A percentile compares a stretch with the other conserved stretches of the same genome.
These are phyloP conservation scores for Colletotrichum musicola DNA, from an alignment of 2,329 filamentous ascomycete species.

Conservation along the genomic window DNA sequence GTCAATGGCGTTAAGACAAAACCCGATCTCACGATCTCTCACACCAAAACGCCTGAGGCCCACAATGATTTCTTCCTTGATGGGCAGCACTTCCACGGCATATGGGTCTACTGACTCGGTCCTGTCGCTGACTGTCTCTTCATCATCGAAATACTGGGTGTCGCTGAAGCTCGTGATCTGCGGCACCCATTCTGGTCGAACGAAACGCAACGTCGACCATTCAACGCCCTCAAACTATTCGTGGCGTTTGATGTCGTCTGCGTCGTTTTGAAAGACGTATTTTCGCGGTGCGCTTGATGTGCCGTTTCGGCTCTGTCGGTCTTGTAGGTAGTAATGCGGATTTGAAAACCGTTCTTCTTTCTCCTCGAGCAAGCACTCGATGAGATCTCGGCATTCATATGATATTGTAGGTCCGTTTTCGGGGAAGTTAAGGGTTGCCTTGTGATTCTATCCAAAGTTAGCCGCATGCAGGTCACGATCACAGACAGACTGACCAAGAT, in stretches of 20 bases:
- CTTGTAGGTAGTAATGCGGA: slow-evolving; percentile 32
- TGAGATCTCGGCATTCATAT: slow-evolving; percentile 80
- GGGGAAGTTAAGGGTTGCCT: slow-evolving; percentile 78
- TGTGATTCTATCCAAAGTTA: slow-evolving; percentile 69
- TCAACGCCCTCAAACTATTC: slow-evolving; percentile 84
- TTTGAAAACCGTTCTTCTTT: slow-evolving; percentile 83
- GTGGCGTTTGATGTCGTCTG: slow-evolving; percentile 89
- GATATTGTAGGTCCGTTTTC: slow-evolving; percentile 71
- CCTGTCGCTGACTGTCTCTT: slow-evolving; percentile 77
- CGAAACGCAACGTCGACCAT: slow-evolving; percentile 81
- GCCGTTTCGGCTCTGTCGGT: slow-evolving; percentile 35
- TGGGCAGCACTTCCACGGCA: not conserved
- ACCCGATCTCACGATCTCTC: not conserved
- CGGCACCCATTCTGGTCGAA: slow-evolving; percentile 83
- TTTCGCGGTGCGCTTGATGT: slow-evolving; percentile 49
- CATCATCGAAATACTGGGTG: slow-evolving; percentile 92
- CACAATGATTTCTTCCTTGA: slow-evolving; percentile 4
- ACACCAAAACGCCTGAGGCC: not conserved
- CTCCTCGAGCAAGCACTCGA: slow-evolving; percentile 78
- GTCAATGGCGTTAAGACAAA: slow-evolving; percentile 55
- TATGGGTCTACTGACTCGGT: slow-evolving; percentile 56
- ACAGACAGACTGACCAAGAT: slow-evolving; percentile 73
- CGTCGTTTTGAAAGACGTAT: slow-evolving; percentile 86
- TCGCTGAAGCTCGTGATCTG: slow-evolving; percentile 76
- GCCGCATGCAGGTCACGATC: not conserved